Evolutionary conservation across 140 eudicot species (phyloP), one percentile per base, ranked within the genome.

Genomic region (Ambrosia hybrid): DNA sequence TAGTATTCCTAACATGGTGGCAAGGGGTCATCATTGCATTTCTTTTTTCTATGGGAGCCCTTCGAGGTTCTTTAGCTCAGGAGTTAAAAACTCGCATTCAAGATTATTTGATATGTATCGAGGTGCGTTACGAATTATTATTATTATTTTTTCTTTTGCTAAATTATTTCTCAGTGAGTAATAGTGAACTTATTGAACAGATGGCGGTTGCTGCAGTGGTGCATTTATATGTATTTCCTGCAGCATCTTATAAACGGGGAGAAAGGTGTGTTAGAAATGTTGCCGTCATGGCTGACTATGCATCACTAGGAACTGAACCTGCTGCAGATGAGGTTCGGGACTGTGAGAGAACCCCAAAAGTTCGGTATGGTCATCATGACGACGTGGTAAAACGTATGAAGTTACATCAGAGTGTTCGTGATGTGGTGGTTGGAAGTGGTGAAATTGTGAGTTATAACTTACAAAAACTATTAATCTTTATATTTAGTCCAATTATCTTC

Each of bases 191-290:
- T 84, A 63, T 71, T 73, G 39, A 75, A 74, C 86, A 92, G 98
- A 92, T 92, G 98, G 98, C 96, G 58, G 76, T 89, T 78, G 96
- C 98, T 55, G 98, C 96, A 53, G 83, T 92, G 58, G 92, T 92
- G 59, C 98, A 92, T 81, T 86, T 87, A 53, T 87, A 87, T 67
- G 95, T 87, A 49, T 92, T 92, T 80, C 98, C 98, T 21, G 98
- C 98, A n/a, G 83, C 57, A 48, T 88, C 98, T 53, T 92, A 89
- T 84, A 86, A 85, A 77, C 88, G 92, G 52, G 98, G 98, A 70
- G 98, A 92, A 70, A 83, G 98, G 72, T 87, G 98, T 82, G 98
- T 92, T n/a, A 86, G 95, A n/a, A 92, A 92, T 81, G 96, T 84
- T 16, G 84, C 96, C 26, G 98, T 89, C 72, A 84, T 92, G 95